These are phyloP conservation scores for Capniomyces stellatus DNA, from an alignment of 371 early-diverging fungal genomes.

Conservation along the genomic window DNA sequence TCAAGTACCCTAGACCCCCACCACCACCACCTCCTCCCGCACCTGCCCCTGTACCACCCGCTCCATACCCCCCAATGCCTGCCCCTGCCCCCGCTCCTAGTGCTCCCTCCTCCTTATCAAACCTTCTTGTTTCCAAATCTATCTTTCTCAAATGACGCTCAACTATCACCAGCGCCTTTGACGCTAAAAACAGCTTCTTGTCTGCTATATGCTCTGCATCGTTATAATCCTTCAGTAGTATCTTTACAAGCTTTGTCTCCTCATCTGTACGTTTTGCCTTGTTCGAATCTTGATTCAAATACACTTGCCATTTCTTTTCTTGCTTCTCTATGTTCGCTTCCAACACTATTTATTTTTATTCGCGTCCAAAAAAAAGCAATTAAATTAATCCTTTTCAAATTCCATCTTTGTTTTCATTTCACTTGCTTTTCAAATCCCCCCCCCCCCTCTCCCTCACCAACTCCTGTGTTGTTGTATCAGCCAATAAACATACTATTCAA, in stretches of 20 bases:
- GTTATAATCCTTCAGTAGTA: constrained; percentile 10
- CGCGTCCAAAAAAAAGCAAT: too few species aligned
- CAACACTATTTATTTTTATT: background rate
- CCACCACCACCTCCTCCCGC: background rate
- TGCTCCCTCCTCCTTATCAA: constrained; percentile 13
- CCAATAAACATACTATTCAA: too few species aligned
- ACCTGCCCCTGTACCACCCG: constrained; percentile 7
- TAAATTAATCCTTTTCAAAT: background rate
- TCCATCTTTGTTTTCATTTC: constrained; percentile 6
- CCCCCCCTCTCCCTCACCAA: constrained; percentile 6
- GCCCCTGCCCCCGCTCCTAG: background rate
- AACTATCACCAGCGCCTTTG: constrained; percentile 21
- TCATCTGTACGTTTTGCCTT: constrained; percentile 7
- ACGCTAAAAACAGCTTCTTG: constrained; percentile 16
- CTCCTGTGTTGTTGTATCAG: too few species aligned
- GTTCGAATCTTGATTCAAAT: constrained; percentile 5
- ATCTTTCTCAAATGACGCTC: constrained; percentile 15
- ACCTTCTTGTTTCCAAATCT: constrained; percentile 18
- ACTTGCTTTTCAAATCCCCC: constrained; percentile 9
- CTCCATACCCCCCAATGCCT: background rate
- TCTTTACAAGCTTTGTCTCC: constrained; percentile 11
- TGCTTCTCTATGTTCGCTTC: background rate
- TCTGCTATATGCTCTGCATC: constrained; percentile 13
- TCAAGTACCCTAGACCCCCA: background rate
- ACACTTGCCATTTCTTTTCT: background rate